Evolutionary conservation across 352 stramenopile species (phyloP).

Genomic region (Phytophthora capsici): DNA sequence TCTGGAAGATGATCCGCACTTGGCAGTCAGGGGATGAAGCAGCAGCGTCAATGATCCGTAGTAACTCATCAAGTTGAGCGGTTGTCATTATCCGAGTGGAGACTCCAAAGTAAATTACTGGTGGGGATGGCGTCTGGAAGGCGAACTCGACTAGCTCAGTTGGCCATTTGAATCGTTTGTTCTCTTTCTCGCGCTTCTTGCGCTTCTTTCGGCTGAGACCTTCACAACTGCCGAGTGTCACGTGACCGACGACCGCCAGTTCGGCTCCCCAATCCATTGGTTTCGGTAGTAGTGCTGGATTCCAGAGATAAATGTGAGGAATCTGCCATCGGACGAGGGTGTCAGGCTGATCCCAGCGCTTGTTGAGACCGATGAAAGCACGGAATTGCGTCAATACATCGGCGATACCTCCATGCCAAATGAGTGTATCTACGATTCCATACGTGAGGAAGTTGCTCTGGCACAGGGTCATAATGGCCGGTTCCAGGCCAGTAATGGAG

Average conservation of each 20-base stretch:
- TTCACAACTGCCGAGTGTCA: slow-evolving; percentile 21
- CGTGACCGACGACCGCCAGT: slow-evolving; percentile 44
- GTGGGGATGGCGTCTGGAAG: slow-evolving; percentile 19
- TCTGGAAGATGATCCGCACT: slow-evolving; percentile 64
- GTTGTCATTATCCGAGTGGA: slow-evolving; percentile 36
- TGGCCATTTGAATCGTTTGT: slow-evolving; percentile 23
- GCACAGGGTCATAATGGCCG: slow-evolving; percentile 38
- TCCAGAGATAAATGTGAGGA: slow-evolving; percentile 61
- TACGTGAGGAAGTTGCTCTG: slow-evolving; percentile 48
- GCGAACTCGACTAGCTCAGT: slow-evolving; percentile 18
- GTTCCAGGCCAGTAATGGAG: slow-evolving; percentile 18
- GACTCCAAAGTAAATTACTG: slow-evolving; percentile 61
- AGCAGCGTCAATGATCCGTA: slow-evolving; percentile 46
- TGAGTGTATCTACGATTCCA: slow-evolving; percentile 32
- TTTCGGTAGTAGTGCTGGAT: slow-evolving; percentile 41
- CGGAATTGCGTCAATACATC: slow-evolving; percentile 53
- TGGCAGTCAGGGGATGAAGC: slow-evolving; percentile 10
- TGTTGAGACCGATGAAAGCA: slow-evolving; percentile 43
- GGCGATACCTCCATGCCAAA: slow-evolving; percentile 40
- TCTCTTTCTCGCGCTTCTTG: slow-evolving; percentile 30
- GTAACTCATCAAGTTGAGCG: slow-evolving; percentile 36
- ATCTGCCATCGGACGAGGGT: slow-evolving; percentile 45
- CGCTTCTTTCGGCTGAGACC: slow-evolving; percentile 24
- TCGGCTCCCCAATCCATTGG: slow-evolving; percentile 56
- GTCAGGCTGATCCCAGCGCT: slow-evolving; percentile 30